Evolutionary conservation across 2,329 filamentous ascomycete species (phyloP).

Genomic region (Trichoderma simmonsii): DNA sequence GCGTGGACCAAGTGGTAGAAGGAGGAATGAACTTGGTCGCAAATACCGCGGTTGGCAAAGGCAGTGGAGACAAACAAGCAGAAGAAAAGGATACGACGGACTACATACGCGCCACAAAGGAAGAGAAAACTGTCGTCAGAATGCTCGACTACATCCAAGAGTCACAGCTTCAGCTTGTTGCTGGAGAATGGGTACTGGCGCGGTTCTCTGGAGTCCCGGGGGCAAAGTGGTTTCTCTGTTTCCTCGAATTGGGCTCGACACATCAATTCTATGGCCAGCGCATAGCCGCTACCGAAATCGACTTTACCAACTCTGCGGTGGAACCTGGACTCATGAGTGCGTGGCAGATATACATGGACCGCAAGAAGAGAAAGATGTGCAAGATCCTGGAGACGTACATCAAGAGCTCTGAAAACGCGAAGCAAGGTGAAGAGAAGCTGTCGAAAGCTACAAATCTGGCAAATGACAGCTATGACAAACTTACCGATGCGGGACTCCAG

Average conservation of each 20-base stretch:
- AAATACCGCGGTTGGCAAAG: background rate
- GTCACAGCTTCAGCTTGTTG: background rate
- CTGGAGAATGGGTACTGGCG: constrained; percentile 15
- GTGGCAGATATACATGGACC: constrained; percentile 16
- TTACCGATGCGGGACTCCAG: background rate
- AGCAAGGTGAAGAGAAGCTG: background rate
- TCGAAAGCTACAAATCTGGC: background rate
- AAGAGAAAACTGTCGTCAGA: background rate
- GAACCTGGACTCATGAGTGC: constrained; percentile 9
- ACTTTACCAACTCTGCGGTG: background rate
- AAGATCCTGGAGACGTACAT: background rate
- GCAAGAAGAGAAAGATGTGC: constrained; percentile 15
- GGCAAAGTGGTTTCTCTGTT: constrained; percentile 15
- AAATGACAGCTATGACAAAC: background rate
- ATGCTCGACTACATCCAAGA: constrained; percentile 16
- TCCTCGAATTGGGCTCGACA: constrained; percentile 10
- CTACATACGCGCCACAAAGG: background rate
- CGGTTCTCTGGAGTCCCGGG: constrained; percentile 7
- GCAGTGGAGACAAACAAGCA: background rate
- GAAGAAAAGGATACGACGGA: background rate
- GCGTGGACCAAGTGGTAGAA: background rate
- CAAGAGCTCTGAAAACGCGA: background rate
- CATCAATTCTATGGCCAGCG: constrained; percentile 14
- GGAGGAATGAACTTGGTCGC: background rate
- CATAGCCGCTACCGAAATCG: constrained; percentile 3